phyloP scores from a whole-genome alignment of 305 asterid species.

The Fraxinus sp. region DNA sequence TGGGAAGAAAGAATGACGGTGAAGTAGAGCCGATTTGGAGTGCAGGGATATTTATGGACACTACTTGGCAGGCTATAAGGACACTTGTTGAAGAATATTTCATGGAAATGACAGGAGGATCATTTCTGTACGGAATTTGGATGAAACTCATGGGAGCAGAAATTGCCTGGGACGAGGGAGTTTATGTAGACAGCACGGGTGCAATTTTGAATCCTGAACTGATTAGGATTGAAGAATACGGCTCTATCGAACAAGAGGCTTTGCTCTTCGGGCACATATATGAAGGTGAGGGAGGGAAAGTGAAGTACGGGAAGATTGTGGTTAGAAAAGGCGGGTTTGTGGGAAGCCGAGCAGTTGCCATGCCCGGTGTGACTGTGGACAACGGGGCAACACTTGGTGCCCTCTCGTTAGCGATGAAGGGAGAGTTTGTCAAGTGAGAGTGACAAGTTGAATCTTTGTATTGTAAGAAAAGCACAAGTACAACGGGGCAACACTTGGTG shows the following conservation, averaged over 20 bases:
- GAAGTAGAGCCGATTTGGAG: conserved; percentile 51
- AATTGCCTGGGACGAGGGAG: conserved; percentile 45
- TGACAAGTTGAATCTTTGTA: not conserved
- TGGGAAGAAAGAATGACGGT: conserved; percentile 48
- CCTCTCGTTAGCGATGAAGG: conserved; percentile 67
- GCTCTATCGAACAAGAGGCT: conserved; percentile 52
- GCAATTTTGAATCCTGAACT: conserved; percentile 60
- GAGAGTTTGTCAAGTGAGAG: conserved; percentile 44
- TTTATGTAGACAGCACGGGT: conserved; percentile 47
- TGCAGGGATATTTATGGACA: conserved; percentile 47
- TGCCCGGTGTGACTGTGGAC: conserved; percentile 60
- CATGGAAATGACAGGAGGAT: conserved; percentile 47
- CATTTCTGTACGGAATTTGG: conserved; percentile 43
- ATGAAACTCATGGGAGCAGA: conserved; percentile 55
- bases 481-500: conserved; percentile 37
- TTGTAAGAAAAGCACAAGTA: not conserved
- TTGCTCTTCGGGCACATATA: conserved; percentile 68
- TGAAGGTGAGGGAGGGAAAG: conserved; percentile 66
- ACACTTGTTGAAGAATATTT: conserved; percentile 47
- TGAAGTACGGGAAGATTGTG: conserved; percentile 54
- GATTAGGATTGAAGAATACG: conserved; percentile 40
- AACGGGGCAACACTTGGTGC: conserved; percentile 41
- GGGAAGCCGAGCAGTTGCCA: conserved; percentile 58
- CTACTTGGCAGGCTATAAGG: conserved; percentile 55
- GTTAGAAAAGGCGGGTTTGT: conserved; percentile 49